These are phyloP conservation scores for Bothriochloa decipiens DNA, from an alignment of 176 grass and related monocot genomes.

Conservation along the genomic window DNA sequence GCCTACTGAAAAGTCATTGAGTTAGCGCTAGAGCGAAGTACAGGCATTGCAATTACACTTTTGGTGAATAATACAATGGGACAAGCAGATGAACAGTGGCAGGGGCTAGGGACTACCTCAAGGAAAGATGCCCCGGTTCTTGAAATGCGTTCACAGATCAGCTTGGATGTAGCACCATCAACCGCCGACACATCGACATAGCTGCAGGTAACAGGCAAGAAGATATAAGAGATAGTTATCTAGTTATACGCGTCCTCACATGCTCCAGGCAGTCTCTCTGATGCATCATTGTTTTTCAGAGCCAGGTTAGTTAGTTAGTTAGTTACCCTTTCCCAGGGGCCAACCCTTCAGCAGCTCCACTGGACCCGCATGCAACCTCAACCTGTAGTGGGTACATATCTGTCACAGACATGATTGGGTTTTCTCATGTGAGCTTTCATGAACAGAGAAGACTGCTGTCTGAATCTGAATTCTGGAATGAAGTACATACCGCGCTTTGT, in stretches of 20 bases:
- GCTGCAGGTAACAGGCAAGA: constrained; percentile 43
- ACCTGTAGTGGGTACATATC: constrained; percentile 43
- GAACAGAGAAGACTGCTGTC: constrained; percentile 8
- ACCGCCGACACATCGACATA: constrained; percentile 87
- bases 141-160: constrained; percentile 62
- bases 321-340: constrained; percentile 73
- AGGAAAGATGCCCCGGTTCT: constrained; percentile 78
- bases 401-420: constrained; percentile 34
- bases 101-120: constrained; percentile 68
- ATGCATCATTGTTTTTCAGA: constrained; percentile 40
- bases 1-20: constrained; percentile 68
- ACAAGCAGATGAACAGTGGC: constrained; percentile 25
- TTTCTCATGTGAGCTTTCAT: constrained; percentile 30
- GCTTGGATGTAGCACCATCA: constrained; percentile 70
- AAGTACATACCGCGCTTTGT: constrained; percentile 59
- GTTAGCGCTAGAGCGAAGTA: constrained; percentile 31
- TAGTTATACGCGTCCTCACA: background rate
- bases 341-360: constrained; percentile 70
- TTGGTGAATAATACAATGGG: constrained; percentile 7
- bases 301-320: constrained; percentile 53
- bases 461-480: background rate
- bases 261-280: constrained; percentile 10
- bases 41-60: constrained; percentile 26
- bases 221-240: constrained; percentile 32
- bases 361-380: constrained; percentile 68